phyloP scores from a whole-genome alignment of 805 yeast genomes.

The Candida nemodendra region DNA sequence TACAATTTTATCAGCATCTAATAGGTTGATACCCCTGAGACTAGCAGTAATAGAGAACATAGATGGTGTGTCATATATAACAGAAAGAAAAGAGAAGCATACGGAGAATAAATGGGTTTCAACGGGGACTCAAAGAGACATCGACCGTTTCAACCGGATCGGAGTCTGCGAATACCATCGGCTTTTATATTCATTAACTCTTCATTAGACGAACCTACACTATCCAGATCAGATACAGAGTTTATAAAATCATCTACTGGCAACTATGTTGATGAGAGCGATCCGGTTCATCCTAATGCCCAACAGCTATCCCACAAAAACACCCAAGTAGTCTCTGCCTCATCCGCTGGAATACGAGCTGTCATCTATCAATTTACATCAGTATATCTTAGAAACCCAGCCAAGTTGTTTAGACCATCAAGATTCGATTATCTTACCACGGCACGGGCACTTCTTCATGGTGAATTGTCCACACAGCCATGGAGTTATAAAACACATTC shows the following conservation, averaged over 20 bases:
- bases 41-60: too few relatives aligned
- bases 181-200: slow-evolving; percentile 4
- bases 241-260: not conserved
- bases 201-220: slow-evolving; percentile 2
- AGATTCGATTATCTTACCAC: slow-evolving; percentile 82
- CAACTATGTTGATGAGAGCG: not conserved
- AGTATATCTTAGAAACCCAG: slow-evolving; percentile 75
- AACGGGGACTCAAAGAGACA: not conserved
- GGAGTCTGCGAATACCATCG: not conserved
- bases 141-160: slow-evolving; percentile 1
- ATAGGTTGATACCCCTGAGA: too few relatives aligned
- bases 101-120: too few relatives aligned
- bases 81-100: too few relatives aligned
- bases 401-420: slow-evolving; percentile 86
- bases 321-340: slow-evolving; percentile 65
- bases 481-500: slow-evolving; percentile 70
- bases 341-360: slow-evolving; percentile 86
- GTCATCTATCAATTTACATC: slow-evolving; percentile 74
- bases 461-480: slow-evolving; percentile 45
- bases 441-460: slow-evolving; percentile 51
- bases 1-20: too few relatives aligned
- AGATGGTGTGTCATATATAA: too few relatives aligned
- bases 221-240: not conserved
- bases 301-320: slow-evolving; percentile 37
- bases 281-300: slow-evolving; percentile 2